Base-by-base conservation (phyloP, 345 rosid species). In the Salix koriyanagi region DNA sequence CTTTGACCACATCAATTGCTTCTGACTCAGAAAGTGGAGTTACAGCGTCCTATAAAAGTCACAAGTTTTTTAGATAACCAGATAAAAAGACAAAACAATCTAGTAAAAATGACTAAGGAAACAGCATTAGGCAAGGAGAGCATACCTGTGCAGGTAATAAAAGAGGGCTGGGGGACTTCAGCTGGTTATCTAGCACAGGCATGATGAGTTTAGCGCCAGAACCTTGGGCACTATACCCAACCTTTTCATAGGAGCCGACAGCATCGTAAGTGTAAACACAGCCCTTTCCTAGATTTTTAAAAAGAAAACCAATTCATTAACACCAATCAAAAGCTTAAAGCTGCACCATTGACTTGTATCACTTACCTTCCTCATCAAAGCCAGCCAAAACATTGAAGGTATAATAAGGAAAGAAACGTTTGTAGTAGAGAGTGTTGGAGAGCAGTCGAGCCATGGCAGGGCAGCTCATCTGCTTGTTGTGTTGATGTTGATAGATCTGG, bases 211-310 rank as follows among this genome's bases (percentile, higher is more conserved):
- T 91, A 6, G 97, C 89, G 68, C 98, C 99, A 72, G 97, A 91
- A 77, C 98, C 98, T 82, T 92, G 99, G 48, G 98, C 85, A 78
- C 98, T 90, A 84, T 92, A 96, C 42, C 98, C 99, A 76, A 94
- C 99, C 86, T 88, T 88, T 89, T 96, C 99, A 76, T 94, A 96
- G 30, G 98, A 96, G n/a, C 98, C 97, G 69, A 96, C 97, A 44
- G 98, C 98, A 71, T 96, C 99, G 67, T 94, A 96, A 7, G 98
- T 94, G 85, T 89, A 96, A 50, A 96, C 99, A 70, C 98, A 92
- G 14, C 98, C 99, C 84, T 91, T 93, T 42, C 98, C 99, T 95
- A 78, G 39, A 69, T 75, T 26, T 76, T 75, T 41, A 36, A 67
- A 71, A 15, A 60, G 61, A 67, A 46, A 28, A 72, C 23, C 21